Base-by-base conservation (phyloP, 345 rosid species). In the Hibiscus tridactylites region DNA sequence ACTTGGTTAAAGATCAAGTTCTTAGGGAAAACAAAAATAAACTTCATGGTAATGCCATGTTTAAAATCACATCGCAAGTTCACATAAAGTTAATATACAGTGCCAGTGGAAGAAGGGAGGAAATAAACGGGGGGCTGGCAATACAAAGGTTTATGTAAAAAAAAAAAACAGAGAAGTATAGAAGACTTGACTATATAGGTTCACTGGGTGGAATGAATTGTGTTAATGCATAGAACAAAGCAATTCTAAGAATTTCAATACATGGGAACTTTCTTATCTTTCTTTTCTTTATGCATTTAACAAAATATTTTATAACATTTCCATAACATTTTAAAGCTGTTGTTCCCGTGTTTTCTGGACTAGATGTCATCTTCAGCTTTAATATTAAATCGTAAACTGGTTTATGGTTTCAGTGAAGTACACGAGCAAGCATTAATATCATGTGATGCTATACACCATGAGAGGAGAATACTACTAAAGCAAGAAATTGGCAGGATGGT, bases 401-500 rank as follows among this genome's bases (percentile, higher is more conserved):
- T 75, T 52, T 64, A 76, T 79, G 72, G 60, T 75, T 84, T 75
- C 90, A 95, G 99, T 77, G 98, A 90, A 83, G 99, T 92, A 73
- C 96, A 92, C 53, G 99, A 95, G 81, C 99, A 95, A 81, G 97
- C 98, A 56, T 63, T 90, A 70, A 64, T 81, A 71, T 85, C 86
- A 19, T 95, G 97, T 80, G 91, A 88, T 81, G 85, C 85, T 70
- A 88, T 89, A 76, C 98, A 90, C 78, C 85, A 78, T 77, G 99
- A 92, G 84, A 89, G 99, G 80, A 88, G 98, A 82, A 90, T 91
- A 83, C 79, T 95, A 74, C 75, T 92, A 65, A 95, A 95, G 84
- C 98, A 95, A 80, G 99, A 95, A 84, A 89, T 92, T 62, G 97
- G 98, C 75, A 88, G 97, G 85, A 95, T 95, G 99, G 96, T 92